These are phyloP conservation scores for Gossypium thurberi DNA, from an alignment of 345 rosid species.

Conservation along the genomic window DNA sequence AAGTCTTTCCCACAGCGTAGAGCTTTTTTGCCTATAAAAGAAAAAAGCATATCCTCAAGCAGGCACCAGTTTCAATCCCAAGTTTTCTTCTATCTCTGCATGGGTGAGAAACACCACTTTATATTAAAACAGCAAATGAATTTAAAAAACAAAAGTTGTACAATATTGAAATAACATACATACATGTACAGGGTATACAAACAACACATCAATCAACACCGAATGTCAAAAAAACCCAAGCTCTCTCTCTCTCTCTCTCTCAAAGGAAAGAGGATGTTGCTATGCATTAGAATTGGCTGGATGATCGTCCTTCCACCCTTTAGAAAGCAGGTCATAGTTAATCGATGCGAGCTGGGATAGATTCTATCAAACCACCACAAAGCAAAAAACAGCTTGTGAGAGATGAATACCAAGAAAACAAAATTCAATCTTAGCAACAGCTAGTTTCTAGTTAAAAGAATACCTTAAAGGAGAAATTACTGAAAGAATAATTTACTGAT, in stretches of 20 bases:
- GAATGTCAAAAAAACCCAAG: neutral
- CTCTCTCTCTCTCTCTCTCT: neutral
- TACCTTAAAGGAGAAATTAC: conserved; percentile 99
- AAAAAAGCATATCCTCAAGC: conserved; percentile 27
- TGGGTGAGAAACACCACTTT: neutral
- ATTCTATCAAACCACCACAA: conserved; percentile 47
- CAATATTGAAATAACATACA: conserved; percentile 25
- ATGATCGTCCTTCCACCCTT: conserved; percentile 89
- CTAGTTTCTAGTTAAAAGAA: neutral
- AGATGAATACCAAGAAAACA: neutral
- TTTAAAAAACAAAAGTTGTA: neutral
- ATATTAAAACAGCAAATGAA: neutral
- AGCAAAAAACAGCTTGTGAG: conserved; percentile 2
- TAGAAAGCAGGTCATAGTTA: conserved; percentile 93
- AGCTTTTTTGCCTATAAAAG: conserved; percentile 22
- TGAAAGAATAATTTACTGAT: conserved; percentile 83
- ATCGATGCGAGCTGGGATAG: conserved; percentile 96
- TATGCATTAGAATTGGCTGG: conserved; percentile 41
- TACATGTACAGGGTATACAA: conserved; percentile 78
- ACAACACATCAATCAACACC: conserved; percentile 18
- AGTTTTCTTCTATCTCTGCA: conserved; percentile 45
- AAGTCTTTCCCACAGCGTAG: conserved; percentile 14
- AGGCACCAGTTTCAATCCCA: conserved; percentile 23
- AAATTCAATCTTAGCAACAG: neutral
- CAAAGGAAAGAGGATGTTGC: conserved; percentile 12